Evolutionary conservation across 2,329 filamentous ascomycete genomes (phyloP), one percentile per base, ranked within the genome.

Genomic region (Neofusicoccum parvum): DNA sequence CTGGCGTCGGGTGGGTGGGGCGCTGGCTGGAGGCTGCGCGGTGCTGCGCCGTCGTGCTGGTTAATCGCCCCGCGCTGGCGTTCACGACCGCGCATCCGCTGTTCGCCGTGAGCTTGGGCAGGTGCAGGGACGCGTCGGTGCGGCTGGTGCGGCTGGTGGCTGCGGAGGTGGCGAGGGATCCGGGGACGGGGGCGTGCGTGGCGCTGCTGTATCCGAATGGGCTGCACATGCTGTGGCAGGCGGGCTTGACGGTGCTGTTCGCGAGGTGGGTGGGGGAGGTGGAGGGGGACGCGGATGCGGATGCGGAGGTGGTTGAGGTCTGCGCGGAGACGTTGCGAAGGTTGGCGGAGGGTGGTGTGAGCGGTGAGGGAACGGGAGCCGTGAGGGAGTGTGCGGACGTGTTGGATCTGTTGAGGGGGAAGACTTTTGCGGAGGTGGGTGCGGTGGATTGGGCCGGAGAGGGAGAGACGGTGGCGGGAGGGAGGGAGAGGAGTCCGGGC

Each of bases 181-280:
- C 3, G 20, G 27, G 27, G 23, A 3, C 5, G 48, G 12, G 4
- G 23, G 48, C 27, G 27, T 32, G 27, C 6, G 27, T 15, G 32
- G 32, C 32, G 15, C 14, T 51, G 49, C 27, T 51, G 23, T 51
- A 51, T 36, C 49, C 49, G 27, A 51, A 51, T 12, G 49, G 49
- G 14, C 17, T 51, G 49, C 49, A 51, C 5, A 51, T 51, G 49
- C 49, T 51, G 49, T 51, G 49, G 49, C 49, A 51, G 15, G 49
- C 49, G 6, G 49, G 49, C 5, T 36, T 51, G 27, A 51, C 49
- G 49, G 27, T 51, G 14, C 12, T 51, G 49, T 51, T 51, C 17
- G 49, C 49, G 14, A 32, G 4, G 48, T 32, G 3, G 48, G 5
- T 3, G 27, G 12, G 23, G 23, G 4, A n/a, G 27, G 32, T 10